These are phyloP conservation scores for Umbelopsis sp. DNA, from an alignment of 192 early-diverging fungal species.

Conservation along the genomic window DNA sequence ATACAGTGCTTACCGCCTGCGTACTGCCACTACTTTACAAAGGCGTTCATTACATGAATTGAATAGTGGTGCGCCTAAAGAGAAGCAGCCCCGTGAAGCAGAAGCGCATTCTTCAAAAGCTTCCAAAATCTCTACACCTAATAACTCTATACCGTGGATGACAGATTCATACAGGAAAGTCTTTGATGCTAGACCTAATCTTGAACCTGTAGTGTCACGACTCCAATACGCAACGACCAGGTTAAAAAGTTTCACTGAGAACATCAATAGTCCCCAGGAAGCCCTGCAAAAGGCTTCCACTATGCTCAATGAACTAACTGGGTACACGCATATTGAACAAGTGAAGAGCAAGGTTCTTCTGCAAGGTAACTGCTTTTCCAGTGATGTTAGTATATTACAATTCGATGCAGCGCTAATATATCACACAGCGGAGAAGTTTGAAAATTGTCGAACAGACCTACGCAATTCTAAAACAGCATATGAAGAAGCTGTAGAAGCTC, in stretches of 20 bases:
- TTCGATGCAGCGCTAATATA: neutral
- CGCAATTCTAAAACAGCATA: slow-evolving; percentile 56
- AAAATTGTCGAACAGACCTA: slow-evolving; percentile 47
- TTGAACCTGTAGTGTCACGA: slow-evolving; percentile 17
- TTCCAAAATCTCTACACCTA: neutral
- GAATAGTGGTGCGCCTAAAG: no score
- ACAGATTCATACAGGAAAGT: neutral
- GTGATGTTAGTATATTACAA: neutral
- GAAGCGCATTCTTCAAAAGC: no score
- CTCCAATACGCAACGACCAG: slow-evolving; percentile 16
- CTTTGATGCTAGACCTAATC: neutral
- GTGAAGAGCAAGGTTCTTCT: slow-evolving; percentile 68
- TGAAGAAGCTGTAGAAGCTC: slow-evolving; percentile 54
- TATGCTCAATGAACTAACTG: slow-evolving; percentile 72
- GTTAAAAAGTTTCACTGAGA: slow-evolving; percentile 23
- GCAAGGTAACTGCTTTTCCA: slow-evolving; percentile 41
- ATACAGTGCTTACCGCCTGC: no score
- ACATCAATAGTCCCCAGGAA: slow-evolving; percentile 37
- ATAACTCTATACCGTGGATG: neutral
- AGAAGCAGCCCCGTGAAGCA: no score
- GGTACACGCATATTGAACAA: slow-evolving; percentile 66
- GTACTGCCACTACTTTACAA: no score
- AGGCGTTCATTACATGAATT: no score
- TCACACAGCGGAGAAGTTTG: slow-evolving; percentile 45
- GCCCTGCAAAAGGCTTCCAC: slow-evolving; percentile 36